These are phyloP conservation scores for Arabis alpina DNA, from an alignment of 345 rosid genomes.

Conservation along the genomic window DNA sequence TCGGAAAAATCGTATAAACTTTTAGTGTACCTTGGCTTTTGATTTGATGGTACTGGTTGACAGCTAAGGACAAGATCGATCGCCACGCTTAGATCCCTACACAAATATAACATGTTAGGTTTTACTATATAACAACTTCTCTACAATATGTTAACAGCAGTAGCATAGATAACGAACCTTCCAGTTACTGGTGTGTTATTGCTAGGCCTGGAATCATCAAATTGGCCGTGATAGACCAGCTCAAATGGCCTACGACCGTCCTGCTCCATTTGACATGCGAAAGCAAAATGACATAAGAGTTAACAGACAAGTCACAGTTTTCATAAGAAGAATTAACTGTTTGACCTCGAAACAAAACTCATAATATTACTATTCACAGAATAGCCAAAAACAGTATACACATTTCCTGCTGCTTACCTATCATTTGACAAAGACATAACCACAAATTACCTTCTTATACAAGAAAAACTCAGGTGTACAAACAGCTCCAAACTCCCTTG, in stretches of 20 bases:
- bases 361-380: neutral
- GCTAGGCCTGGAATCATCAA: constrained; percentile 88
- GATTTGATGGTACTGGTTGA: constrained; percentile 64
- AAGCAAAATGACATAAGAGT: neutral
- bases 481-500: constrained; percentile 77
- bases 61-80: constrained; percentile 77
- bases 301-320: neutral
- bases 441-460: constrained; percentile 67
- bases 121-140: neutral
- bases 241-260: constrained; percentile 92
- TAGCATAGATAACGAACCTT: constrained; percentile 53
- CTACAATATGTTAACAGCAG: neutral
- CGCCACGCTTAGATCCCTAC: constrained; percentile 75
- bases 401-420: too few relatives aligned
- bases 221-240: constrained; percentile 91
- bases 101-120: constrained; percentile 12
- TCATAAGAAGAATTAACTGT: neutral
- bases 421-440: neutral
- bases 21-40: constrained; percentile 72
- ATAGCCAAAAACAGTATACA: neutral
- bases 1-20: neutral
- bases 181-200: constrained; percentile 70
- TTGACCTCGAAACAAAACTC: neutral
- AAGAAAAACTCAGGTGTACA: constrained; percentile 92
- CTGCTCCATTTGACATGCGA: constrained; percentile 44